Percentiles rank a stretch among this genome's conserved stretches.
Evolutionary conservation across 2,329 filamentous ascomycete species (phyloP).

Genomic region (Aspergillus proliferans): DNA sequence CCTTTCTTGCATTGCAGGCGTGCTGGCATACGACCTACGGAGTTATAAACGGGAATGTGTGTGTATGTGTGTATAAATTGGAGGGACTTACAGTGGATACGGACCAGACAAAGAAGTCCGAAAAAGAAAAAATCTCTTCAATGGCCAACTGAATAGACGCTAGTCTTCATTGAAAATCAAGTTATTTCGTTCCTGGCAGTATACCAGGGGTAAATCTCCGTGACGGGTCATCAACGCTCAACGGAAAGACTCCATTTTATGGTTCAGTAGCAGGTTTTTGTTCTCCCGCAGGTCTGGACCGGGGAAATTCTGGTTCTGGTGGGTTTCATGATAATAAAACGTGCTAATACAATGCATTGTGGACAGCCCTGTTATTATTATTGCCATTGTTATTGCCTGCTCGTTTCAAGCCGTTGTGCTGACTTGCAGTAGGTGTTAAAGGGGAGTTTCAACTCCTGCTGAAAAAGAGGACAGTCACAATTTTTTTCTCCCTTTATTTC

Average conservation of each 20-base stretch:
- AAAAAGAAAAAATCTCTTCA: constrained; percentile 8
- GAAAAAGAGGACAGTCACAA: background rate
- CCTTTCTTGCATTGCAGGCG: constrained; percentile 16
- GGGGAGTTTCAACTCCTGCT: background rate
- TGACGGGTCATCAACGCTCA: too few relatives aligned
- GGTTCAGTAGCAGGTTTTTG: too few relatives aligned
- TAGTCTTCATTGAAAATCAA: too few relatives aligned
- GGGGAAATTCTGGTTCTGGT: background rate
- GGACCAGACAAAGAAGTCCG: background rate
- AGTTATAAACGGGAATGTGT: constrained; percentile 9
- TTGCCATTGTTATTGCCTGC: constrained; percentile 3
- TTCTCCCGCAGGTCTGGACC: background rate
- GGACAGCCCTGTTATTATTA: constrained; percentile 2
- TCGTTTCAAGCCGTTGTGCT: constrained; percentile 8
- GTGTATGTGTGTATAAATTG: constrained; percentile 10
- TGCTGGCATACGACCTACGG: constrained; percentile 18
- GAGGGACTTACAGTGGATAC: constrained; percentile 6
- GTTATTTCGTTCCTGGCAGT: too few relatives aligned
- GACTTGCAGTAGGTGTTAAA: background rate
- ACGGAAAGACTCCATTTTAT: too few relatives aligned
- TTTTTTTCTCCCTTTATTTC: background rate
- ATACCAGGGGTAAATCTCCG: too few relatives aligned
- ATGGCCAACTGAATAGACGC: too few relatives aligned
- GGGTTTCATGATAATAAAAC: background rate
- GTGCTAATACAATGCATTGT: background rate